Evolutionary conservation across 768 basidiomycete genomes (phyloP).

Genomic region (Xerocomellus amylosporus): DNA sequence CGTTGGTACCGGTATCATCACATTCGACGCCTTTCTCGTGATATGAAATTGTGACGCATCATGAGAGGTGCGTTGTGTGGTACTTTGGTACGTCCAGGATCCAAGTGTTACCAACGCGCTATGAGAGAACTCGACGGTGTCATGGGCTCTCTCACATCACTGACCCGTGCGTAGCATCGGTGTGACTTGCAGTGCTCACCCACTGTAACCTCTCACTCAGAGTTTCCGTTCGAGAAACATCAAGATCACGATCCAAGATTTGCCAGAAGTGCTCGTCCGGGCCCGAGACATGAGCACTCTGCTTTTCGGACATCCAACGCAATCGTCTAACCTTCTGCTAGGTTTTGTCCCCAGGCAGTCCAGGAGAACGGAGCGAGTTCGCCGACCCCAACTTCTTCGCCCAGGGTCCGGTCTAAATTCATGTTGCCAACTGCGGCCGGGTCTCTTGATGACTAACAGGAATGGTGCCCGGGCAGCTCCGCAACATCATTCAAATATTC

Average conservation of each 20-base stretch:
- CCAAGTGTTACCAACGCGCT: slow-evolving; percentile 19
- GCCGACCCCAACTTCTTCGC: slow-evolving; percentile 31
- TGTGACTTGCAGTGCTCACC: background rate
- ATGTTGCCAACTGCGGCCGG: background rate
- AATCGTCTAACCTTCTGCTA: slow-evolving; percentile 3
- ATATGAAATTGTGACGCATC: slow-evolving; percentile 21
- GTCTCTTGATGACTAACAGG: background rate
- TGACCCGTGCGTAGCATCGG: slow-evolving; percentile 15
- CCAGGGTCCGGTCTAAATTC: slow-evolving; percentile 20
- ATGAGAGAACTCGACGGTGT: slow-evolving; percentile 24
- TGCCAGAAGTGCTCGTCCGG: slow-evolving; percentile 23
- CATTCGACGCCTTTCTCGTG: slow-evolving; percentile 35
- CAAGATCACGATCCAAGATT: slow-evolving; percentile 33
- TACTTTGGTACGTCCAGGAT: background rate
- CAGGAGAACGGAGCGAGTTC: slow-evolving; percentile 28
- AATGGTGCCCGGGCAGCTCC: slow-evolving; percentile 6
- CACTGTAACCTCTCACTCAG: slow-evolving; percentile 10
- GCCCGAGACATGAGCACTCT: slow-evolving; percentile 13
- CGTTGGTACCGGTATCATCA: slow-evolving; percentile 30
- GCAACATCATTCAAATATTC: slow-evolving; percentile 28
- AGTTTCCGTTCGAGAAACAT: slow-evolving; percentile 32
- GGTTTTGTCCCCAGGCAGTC: slow-evolving; percentile 25
- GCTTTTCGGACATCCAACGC: too few species aligned
- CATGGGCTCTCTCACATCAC: slow-evolving; percentile 24
- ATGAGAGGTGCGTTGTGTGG: background rate